Evolutionary conservation across 352 stramenopile species (phyloP).

Genomic region (Phytophthora crassamura): DNA sequence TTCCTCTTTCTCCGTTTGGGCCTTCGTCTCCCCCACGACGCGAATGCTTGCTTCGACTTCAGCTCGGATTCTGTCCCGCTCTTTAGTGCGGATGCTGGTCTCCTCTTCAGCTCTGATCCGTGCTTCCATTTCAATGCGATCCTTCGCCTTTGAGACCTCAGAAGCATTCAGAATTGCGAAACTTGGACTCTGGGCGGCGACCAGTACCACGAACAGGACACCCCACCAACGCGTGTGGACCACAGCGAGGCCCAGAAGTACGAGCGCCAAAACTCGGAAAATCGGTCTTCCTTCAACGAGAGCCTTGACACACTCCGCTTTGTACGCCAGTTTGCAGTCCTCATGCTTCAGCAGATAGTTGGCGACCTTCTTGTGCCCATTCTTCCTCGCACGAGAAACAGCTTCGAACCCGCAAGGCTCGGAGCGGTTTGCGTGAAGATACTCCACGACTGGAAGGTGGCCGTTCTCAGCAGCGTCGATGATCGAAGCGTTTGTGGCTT

Average conservation of each 20-base stretch:
- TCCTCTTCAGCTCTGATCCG: slow-evolving; percentile 25
- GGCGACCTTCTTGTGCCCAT: slow-evolving; percentile 2
- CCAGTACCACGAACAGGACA: not conserved
- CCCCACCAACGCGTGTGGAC: not conserved
- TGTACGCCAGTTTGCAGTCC: slow-evolving; percentile 13
- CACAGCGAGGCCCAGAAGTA: slow-evolving; percentile 7
- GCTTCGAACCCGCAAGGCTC: slow-evolving; percentile 4
- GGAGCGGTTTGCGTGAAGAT: slow-evolving; percentile 16
- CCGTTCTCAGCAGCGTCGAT: slow-evolving; percentile 18
- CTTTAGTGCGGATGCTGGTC: slow-evolving; percentile 7
- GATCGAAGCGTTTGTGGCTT: slow-evolving; percentile 17
- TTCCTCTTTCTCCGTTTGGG: slow-evolving; percentile 1
- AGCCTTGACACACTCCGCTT: not conserved
- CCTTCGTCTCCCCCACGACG: not conserved
- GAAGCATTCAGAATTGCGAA: not conserved
- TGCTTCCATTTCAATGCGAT: slow-evolving; percentile 1
- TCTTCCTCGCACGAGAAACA: slow-evolving; percentile 8
- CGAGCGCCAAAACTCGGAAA: not conserved
- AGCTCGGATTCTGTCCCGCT: slow-evolving; percentile 8
- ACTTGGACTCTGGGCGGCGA: not conserved
- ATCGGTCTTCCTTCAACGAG: not conserved
- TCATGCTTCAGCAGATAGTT: slow-evolving; percentile 14
- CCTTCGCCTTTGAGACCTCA: no score
- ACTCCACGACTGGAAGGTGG: slow-evolving; percentile 18
- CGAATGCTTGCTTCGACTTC: slow-evolving; percentile 13